Evolutionary conservation across 768 basidiomycete species (phyloP), one percentile per base, ranked within the genome.

Genomic region (Hericium coralloides): DNA sequence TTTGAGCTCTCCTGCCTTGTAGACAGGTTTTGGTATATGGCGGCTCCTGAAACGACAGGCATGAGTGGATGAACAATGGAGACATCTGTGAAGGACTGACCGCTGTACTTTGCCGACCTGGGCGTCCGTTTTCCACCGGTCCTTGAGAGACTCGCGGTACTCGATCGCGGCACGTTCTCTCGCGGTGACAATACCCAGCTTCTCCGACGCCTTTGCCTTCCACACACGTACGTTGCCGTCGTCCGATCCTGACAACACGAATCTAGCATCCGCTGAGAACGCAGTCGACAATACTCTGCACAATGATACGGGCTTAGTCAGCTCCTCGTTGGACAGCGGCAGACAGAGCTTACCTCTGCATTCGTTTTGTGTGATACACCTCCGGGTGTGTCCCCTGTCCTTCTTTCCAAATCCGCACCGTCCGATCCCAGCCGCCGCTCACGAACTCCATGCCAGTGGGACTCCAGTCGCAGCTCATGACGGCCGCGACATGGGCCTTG

Each of bases 341-440:
- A 22, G 5, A 20, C 26, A n/a, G 26, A 5, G 15, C 66, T 39
- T 52, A 92, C 91, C 94, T 82, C 70, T 98, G 97, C 97, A 99
- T 99, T 48, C 97, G 89, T 73, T 98, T 98, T 15, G 94, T 95
- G 70, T 98, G 95, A 67, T 98, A 99, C 7, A 94, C 87, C 68
- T 98, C 95, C 15, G 89, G 82, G 7, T 79, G 78, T 31, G 82
- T 82, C 0, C 95, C 94, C 43, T 78, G 81, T 25, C 88, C 91
- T 63, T 92, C 85, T 63, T 85, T 85, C 95, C 95, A 99, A 69
- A 98, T 81, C 58, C 95, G 77, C 48, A 98, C 79, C 2, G 95
- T 98, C 48, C 95, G 81, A 69, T 99, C 97, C 87, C 95, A 98
- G 2, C 92, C 89, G 12, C 97, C 97, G 60, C 89, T 92, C 25